Percentiles rank a stretch among this genome's conserved stretches.
These are phyloP conservation scores for Populus nigra DNA, from an alignment of 345 rosid genomes.

Conservation along the genomic window DNA sequence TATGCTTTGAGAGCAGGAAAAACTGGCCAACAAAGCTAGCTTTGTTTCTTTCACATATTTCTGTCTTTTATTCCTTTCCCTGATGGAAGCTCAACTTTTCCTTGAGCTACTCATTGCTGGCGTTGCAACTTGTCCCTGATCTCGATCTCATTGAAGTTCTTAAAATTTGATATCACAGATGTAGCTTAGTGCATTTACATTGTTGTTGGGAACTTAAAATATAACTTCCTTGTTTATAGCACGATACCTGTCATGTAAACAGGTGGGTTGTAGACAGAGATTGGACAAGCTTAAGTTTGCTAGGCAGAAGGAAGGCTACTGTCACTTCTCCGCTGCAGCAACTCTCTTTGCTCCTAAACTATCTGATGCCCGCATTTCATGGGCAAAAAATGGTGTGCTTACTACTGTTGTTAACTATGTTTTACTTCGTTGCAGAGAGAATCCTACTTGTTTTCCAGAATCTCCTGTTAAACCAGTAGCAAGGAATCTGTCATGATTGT, in stretches of 20 bases:
- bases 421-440: constrained; percentile 52
- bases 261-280: constrained; percentile 67
- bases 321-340: constrained; percentile 84
- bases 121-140: constrained; percentile 3
- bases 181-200: not conserved
- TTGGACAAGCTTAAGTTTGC: constrained; percentile 77
- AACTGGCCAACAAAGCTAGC: not conserved
- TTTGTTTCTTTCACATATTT: not conserved
- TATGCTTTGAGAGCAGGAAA: not conserved
- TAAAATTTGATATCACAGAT: not conserved
- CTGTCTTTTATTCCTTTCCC: not conserved
- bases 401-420: constrained; percentile 50
- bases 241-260: constrained; percentile 16
- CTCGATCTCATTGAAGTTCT: not conserved
- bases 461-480: not conserved
- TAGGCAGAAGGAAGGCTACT: constrained; percentile 69
- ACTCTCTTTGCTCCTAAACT: constrained; percentile 57
- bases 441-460: not conserved
- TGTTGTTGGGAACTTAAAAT: not conserved
- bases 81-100: not conserved
- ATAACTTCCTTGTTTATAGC: not conserved
- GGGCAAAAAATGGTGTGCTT: constrained; percentile 90
- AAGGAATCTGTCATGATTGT: not conserved
- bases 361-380: constrained; percentile 79
- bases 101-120: not conserved